Evolutionary conservation across 2,329 filamentous ascomycete genomes (phyloP), one percentile per base, ranked within the genome.

Genomic region (Magnaporthales sp.): DNA sequence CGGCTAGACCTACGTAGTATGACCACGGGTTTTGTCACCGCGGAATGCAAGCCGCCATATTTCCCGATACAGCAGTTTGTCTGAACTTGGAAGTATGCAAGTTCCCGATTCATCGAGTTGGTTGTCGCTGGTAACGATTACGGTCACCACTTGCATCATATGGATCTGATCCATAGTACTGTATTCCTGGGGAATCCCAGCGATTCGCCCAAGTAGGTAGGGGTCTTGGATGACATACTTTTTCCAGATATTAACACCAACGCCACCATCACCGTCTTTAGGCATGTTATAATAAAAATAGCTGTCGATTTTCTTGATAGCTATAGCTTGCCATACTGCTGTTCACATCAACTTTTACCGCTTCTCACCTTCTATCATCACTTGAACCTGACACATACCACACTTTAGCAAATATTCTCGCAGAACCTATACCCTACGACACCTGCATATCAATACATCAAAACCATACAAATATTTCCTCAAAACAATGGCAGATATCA

Each of bases 401-500:
- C 22, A 24, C 7, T 24, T n/a, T 56, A n/a, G n/a, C 51, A 11
- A 56, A 56, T 1, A 56, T 22, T n/a, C 7, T 38, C 32, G 32
- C 32, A 38, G 13, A 13, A 58, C 8, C 54, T 24, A 11, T 58
- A 10, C 22, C n/a, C 11, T 13, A 24, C 54, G n/a, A 22, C 22
- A 58, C 1, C 22, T 13, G 24, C 54, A 58, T 15, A 24, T 3
- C n/a, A 26, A 26, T 22, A 13, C n/a, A 13, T 13, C 51, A 56
- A 26, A 22, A 24, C 54, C 11, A 26, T 10, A 58, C 7, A 58
- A 3, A 26, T 7, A 58, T 22, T 3, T 10, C 22, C 4, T 46
- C 15, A 29, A 8, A 19, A 38, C 24, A 29, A 64, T 64, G 63
- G 51, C 32, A 58, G 11, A 32, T 4, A 71, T 73, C 65, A 67